Conservation (phyloP, 768 basidiomycete genomes). For the Stropharia rugosoannulata region DNA sequence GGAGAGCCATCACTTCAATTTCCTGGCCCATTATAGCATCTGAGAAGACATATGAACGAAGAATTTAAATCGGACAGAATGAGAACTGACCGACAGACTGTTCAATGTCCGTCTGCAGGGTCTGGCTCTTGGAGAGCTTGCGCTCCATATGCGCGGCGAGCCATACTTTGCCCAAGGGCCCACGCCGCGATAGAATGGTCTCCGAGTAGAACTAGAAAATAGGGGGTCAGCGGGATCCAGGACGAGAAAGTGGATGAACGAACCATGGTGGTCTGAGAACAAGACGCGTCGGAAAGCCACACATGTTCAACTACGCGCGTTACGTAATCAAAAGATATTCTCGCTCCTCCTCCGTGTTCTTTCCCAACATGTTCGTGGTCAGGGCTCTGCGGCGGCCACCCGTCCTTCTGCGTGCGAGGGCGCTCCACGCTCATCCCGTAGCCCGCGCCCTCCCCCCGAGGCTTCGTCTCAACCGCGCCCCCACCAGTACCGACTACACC, state of each 20-base stretch:
- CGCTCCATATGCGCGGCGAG: conserved; percentile 98
- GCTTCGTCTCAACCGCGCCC: conserved; percentile 3
- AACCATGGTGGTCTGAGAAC: conserved; percentile 22
- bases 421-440: background rate
- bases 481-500: conserved; percentile 24
- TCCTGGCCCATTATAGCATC: conserved; percentile 95
- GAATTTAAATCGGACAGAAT: background rate
- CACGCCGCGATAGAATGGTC: conserved; percentile 89
- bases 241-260: background rate
- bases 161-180: conserved; percentile 97
- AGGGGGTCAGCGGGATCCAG: background rate
- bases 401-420: background rate
- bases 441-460: background rate
- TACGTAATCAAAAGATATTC: conserved; percentile 18
- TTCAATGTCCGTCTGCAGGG: conserved; percentile 92
- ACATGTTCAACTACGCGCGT: conserved; percentile 19
- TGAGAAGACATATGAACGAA: conserved; percentile 20
- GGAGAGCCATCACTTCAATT: conserved; percentile 89
- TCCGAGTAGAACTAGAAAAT: conserved; percentile 81
- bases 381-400: conserved; percentile 6
- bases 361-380: conserved; percentile 8
- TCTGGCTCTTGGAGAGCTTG: conserved; percentile 95
- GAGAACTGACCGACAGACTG: conserved; percentile 73
- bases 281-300: conserved; percentile 20
- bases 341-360: background rate